A percentile compares a stretch with the other conserved stretches of the same genome.
Conservation (phyloP, 2,329 filamentous ascomycete genomes). For the Arthrinium puccinioides region DNA sequence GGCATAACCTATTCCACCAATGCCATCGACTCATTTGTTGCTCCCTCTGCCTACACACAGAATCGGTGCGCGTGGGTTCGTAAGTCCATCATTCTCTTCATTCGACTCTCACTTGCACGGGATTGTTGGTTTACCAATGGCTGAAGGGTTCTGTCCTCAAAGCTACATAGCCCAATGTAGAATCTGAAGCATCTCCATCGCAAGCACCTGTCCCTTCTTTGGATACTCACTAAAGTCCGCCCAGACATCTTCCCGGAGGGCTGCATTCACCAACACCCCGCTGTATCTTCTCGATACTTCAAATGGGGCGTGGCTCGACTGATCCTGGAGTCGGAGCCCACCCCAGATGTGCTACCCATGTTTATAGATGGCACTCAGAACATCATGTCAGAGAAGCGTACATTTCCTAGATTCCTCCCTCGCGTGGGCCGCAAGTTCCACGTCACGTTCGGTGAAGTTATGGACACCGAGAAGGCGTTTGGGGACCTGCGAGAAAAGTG, state of each 20-base stretch:
- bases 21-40: slow-evolving; percentile 56
- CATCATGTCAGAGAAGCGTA: slow-evolving; percentile 79
- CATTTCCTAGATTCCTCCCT: slow-evolving; percentile 75
- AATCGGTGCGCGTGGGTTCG: slow-evolving; percentile 76
- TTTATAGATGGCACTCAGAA: slow-evolving; percentile 87
- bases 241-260: slow-evolving; percentile 85
- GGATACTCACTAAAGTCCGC: background rate
- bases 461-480: slow-evolving; percentile 69
- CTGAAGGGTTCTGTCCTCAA: too few species aligned
- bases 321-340: slow-evolving; percentile 81
- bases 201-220: background rate
- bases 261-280: slow-evolving; percentile 80
- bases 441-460: slow-evolving; percentile 71
- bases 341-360: slow-evolving; percentile 85
- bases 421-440: slow-evolving; percentile 62
- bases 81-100: background rate
- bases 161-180: too few species aligned
- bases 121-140: too few species aligned
- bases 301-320: slow-evolving; percentile 93
- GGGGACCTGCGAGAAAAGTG: slow-evolving; percentile 70
- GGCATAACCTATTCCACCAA: slow-evolving; percentile 55
- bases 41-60: slow-evolving; percentile 63
- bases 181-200: background rate
- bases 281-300: slow-evolving; percentile 84
- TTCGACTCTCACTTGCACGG: too few species aligned